These are phyloP conservation scores for Naganishia cerealis DNA, from an alignment of 1,284 basidiomycete species.

Conservation along the genomic window DNA sequence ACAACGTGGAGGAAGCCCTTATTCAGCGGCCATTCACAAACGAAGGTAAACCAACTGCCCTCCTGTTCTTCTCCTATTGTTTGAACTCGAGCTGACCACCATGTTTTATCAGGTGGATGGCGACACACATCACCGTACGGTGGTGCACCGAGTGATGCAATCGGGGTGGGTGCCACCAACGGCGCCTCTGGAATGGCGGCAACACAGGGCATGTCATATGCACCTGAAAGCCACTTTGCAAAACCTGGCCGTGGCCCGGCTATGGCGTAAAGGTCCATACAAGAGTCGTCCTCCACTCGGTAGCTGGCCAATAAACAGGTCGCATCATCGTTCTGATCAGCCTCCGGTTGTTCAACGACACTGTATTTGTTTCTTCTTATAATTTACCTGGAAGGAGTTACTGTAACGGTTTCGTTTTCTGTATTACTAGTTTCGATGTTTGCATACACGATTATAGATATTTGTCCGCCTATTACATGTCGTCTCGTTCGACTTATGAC, in stretches of 20 bases:
- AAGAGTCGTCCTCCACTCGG: neutral
- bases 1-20: slow-evolving; percentile 38
- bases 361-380: neutral
- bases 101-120: slow-evolving; percentile 42
- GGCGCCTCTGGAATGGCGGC: slow-evolving; percentile 17
- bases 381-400: neutral
- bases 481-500: neutral
- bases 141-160: slow-evolving; percentile 44
- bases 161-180: slow-evolving; percentile 28
- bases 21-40: slow-evolving; percentile 39
- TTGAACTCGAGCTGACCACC: neutral
- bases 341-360: neutral
- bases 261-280: neutral
- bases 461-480: neutral
- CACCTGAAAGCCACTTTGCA: slow-evolving; percentile 1
- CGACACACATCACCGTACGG: slow-evolving; percentile 36
- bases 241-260: neutral
- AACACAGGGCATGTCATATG: slow-evolving; percentile 1
- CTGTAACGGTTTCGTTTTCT: slow-evolving; percentile 4
- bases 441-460: neutral
- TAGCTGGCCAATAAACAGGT: neutral
- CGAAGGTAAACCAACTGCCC: slow-evolving; percentile 30
- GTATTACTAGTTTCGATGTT: neutral
- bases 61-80: neutral
- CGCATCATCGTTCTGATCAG: too few species aligned